Percentiles rank a stretch among this genome's conserved stretches.
Evolutionary conservation across 2,329 filamentous ascomycete genomes (phyloP).

Genomic region (Didymosphaeria variabile): DNA sequence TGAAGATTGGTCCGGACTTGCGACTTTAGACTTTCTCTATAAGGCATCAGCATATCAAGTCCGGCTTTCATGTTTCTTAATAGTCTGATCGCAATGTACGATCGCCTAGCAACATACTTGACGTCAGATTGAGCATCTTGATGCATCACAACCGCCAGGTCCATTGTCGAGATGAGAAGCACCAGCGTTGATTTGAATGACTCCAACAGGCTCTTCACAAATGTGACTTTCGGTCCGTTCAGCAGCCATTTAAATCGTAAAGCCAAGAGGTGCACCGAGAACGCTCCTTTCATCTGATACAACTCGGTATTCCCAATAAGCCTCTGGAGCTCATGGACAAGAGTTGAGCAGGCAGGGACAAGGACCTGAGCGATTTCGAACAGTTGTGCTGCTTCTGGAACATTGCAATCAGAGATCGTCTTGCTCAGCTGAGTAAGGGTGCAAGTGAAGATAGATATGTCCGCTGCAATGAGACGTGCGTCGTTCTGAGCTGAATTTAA

Average conservation of each 20-base stretch:
- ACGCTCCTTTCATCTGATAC: background rate
- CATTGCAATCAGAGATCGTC: background rate
- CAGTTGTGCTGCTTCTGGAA: background rate
- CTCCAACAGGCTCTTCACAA: conserved; percentile 1
- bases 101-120: background rate
- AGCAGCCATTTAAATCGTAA: background rate
- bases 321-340: background rate
- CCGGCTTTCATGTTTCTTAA: too few relatives aligned
- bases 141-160: background rate
- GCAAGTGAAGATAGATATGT: conserved; percentile 10
- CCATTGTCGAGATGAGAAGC: background rate
- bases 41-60: background rate
- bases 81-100: too few relatives aligned
- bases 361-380: background rate
- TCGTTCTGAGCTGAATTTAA: background rate
- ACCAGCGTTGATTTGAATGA: background rate
- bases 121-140: background rate
- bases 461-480: conserved; percentile 11
- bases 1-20: background rate
- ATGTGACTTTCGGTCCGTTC: background rate
- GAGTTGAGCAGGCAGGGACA: background rate
- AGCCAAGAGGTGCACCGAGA: background rate
- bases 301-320: background rate
- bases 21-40: background rate
- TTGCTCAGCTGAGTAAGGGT: conserved; percentile 14